phyloP scores from a whole-genome alignment of 2,329 filamentous ascomycete species.

The Neopestalotiopsis sp. region DNA sequence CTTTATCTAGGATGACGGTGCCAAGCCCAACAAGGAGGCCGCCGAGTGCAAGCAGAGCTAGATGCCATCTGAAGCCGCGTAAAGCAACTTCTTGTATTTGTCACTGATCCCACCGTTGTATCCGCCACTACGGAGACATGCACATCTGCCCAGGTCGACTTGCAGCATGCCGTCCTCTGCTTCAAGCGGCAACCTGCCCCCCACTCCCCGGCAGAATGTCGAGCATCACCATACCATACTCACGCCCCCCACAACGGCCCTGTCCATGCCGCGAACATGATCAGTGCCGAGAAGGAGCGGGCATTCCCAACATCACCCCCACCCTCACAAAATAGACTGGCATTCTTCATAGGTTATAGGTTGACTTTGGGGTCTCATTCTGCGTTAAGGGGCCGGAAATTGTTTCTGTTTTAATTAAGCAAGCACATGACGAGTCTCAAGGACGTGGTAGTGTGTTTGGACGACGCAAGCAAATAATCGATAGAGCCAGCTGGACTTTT shows the following conservation, averaged over 20 bases:
- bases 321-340: slow-evolving; percentile 37
- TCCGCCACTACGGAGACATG: background rate
- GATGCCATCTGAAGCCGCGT: slow-evolving; percentile 31
- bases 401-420: slow-evolving; percentile 35
- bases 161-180: slow-evolving; percentile 1
- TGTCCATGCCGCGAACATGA: slow-evolving; percentile 33
- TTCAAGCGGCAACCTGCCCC: background rate
- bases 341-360: slow-evolving; percentile 35
- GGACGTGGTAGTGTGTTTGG: background rate
- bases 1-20: slow-evolving; percentile 75
- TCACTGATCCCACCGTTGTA: background rate
- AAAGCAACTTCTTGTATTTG: slow-evolving; percentile 1
- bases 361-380: slow-evolving; percentile 37
- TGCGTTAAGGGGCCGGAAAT: slow-evolving; percentile 38
- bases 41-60: slow-evolving; percentile 97
- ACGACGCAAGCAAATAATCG: slow-evolving; percentile 18
- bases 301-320: background rate
- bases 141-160: slow-evolving; percentile 5
- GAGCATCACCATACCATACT: background rate
- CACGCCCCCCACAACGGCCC: background rate
- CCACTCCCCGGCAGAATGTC: background rate
- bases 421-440: slow-evolving; percentile 28
- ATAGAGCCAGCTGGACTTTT: slow-evolving; percentile 28
- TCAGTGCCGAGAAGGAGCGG: slow-evolving; percentile 22
- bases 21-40: slow-evolving; percentile 91